A percentile compares a stretch with the other conserved stretches of the same genome.
Evolutionary conservation across 2,329 filamentous ascomycete genomes (phyloP).

Genomic region (Sporothrix pallida): DNA sequence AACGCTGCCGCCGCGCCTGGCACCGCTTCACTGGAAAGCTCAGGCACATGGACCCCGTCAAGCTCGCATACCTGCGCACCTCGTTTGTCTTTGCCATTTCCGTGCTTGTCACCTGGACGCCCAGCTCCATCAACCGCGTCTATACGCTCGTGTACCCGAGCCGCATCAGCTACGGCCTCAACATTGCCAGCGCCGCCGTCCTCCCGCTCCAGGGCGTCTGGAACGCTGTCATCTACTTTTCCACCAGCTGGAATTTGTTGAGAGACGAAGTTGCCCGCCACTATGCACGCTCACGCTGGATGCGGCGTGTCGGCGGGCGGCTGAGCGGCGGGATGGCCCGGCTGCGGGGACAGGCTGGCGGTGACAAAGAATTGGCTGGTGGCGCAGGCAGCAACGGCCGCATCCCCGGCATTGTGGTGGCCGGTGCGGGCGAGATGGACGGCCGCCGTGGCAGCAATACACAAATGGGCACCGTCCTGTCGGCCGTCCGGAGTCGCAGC

Average conservation of each 20-base stretch:
- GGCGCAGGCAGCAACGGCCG: neutral
- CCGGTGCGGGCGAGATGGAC: neutral
- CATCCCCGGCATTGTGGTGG: constrained; percentile 20
- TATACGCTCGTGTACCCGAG: constrained; percentile 66
- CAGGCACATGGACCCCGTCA: constrained; percentile 59
- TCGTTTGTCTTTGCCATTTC: constrained; percentile 67
- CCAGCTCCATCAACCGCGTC: constrained; percentile 74
- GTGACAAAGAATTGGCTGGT: neutral
- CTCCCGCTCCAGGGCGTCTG: constrained; percentile 80
- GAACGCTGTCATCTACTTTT: constrained; percentile 79
- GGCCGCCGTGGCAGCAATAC: neutral
- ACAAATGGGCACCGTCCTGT: neutral
- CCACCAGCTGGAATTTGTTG: constrained; percentile 60
- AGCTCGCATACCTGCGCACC: constrained; percentile 65
- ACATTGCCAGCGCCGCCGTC: constrained; percentile 72
- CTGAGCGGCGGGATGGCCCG: neutral
- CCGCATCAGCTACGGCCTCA: constrained; percentile 65
- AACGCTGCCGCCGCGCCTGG: constrained; percentile 28
- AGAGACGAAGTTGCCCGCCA: constrained; percentile 40
- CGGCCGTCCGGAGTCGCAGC: neutral
- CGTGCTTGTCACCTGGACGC: constrained; percentile 67
- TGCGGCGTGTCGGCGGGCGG: constrained; percentile 22
- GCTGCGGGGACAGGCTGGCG: neutral
- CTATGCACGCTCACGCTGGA: constrained; percentile 30
- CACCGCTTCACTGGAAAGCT: constrained; percentile 46